Evolutionary conservation across 23 red algal species (phyloP), one percentile per base, ranked within the genome.

Genomic region (Gracilaria domingensis): DNA sequence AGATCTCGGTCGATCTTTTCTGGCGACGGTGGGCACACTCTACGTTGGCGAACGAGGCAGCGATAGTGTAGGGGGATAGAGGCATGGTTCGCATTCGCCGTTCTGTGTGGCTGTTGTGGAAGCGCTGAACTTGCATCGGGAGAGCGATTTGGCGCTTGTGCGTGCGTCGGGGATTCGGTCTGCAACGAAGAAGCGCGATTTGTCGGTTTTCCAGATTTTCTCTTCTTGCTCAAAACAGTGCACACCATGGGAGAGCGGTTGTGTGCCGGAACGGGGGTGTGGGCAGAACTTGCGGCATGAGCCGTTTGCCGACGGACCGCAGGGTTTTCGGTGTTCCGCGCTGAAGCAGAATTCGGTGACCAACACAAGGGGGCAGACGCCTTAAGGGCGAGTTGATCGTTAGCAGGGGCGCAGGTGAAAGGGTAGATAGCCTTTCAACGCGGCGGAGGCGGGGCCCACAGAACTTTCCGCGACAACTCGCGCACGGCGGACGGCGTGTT

Each of bases 211-310:
- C 8, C 21, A 51, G 25, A 4, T 4, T 50, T 50, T 23, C 4
- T 50, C 42, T 77, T 40, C 42, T 77, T 77, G 40, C 29, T 16
- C n/a, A 77, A 18, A 34, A 77, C 72, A 20, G 72, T 35, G 3
- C 34, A 45, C 12, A 77, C 45, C 72, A 77, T 77, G n/a, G 72
- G 72, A 45, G 72, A 77, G 45, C 72, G 23, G 72, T 77, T 77
- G 42, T 77, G 50, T 4, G 17, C 26, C 45, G n/a, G 72, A 51
- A 77, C 50, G 4, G 72, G 45, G 6, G 35, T 6, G 18, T 26
- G 38, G 1, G 72, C 23, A 51, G 39, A 77, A 34, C 16, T 77
- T 26, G 32, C 64, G 14, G 32, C 64, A 0, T 20, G 28, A 20
- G 8, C 30, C 0, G 64, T 69, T 12, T 64, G 64, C 13, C 16